Percentiles rank a stretch among this genome's conserved stretches.
Conservation (phyloP, 2,329 filamentous ascomycete species). For the Graphilbum ipis-grandicollis region DNA sequence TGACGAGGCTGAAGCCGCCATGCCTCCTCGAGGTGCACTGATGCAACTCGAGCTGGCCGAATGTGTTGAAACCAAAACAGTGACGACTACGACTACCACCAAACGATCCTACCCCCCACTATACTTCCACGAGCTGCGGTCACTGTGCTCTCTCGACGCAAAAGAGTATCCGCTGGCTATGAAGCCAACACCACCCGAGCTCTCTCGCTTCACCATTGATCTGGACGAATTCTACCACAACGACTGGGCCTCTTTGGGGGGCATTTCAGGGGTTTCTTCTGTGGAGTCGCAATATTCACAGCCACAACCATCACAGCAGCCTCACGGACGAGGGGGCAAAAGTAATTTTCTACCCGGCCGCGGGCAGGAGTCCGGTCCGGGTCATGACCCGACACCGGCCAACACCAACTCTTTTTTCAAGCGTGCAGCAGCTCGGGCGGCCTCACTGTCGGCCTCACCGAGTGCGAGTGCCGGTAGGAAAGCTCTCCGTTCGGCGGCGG, state of each 20-base stretch:
- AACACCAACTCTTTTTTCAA: too few relatives aligned
- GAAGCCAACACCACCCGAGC: slow-evolving; percentile 61
- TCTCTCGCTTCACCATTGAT: slow-evolving; percentile 63
- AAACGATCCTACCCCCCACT: slow-evolving; percentile 75
- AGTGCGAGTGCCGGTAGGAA: slow-evolving; percentile 14
- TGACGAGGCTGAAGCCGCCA: slow-evolving; percentile 13
- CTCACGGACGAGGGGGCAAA: too few relatives aligned
- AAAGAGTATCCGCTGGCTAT: slow-evolving; percentile 82
- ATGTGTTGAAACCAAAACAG: slow-evolving; percentile 50
- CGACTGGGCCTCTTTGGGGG: slow-evolving; percentile 11
- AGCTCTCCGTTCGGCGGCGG: slow-evolving; percentile 14
- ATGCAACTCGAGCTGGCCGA: slow-evolving; percentile 43
- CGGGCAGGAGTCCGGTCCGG: too few relatives aligned
- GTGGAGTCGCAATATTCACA: background rate
- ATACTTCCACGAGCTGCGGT: slow-evolving; percentile 54
- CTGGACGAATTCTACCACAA: slow-evolving; percentile 36
- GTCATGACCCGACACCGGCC: too few relatives aligned
- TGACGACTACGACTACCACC: slow-evolving; percentile 86
- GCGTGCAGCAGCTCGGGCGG: slow-evolving; percentile 17
- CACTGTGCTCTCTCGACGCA: slow-evolving; percentile 56
- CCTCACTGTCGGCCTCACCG: slow-evolving; percentile 17
- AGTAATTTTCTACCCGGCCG: too few relatives aligned
- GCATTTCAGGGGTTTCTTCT: too few relatives aligned
- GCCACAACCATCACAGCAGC: too few relatives aligned
- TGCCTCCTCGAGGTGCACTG: slow-evolving; percentile 11